phyloP scores from a whole-genome alignment of 371 early-diverging fungal species.

The Encephalitozoon cuniculi region DNA sequence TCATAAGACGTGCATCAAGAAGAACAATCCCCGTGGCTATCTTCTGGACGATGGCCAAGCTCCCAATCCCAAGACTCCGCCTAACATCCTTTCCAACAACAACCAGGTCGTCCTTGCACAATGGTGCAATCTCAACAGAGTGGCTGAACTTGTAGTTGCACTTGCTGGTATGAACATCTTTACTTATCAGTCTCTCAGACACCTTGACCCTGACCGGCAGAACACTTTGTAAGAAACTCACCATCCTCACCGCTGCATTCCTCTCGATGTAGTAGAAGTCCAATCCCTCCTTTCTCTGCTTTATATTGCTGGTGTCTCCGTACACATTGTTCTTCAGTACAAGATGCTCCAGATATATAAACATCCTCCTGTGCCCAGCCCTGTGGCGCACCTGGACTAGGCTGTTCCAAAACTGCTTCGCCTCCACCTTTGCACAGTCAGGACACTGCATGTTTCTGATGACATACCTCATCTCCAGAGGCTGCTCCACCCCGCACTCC shows the following conservation, averaged over 20 bases:
- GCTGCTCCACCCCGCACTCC: conserved; percentile 63
- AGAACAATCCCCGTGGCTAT: conserved; percentile 41
- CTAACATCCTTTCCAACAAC: conserved; percentile 26
- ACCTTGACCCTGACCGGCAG: conserved; percentile 71
- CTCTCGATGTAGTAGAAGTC: conserved; percentile 91
- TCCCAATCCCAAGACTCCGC: conserved; percentile 38
- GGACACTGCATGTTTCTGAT: conserved; percentile 85
- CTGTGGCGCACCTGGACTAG: conserved; percentile 96
- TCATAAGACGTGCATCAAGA: conserved; percentile 33
- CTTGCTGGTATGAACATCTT: conserved; percentile 81
- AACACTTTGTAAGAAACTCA: conserved; percentile 77
- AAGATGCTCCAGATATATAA: conserved; percentile 90
- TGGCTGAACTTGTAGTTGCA: conserved; percentile 89
- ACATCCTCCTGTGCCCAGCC: conserved; percentile 78
- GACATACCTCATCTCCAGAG: conserved; percentile 82
- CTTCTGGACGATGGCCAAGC: conserved; percentile 42
- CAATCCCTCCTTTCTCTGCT: conserved; percentile 86
- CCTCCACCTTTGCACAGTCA: conserved; percentile 89
- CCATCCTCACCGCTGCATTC: conserved; percentile 81
- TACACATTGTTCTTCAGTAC: conserved; percentile 92
- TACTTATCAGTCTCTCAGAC: conserved; percentile 85
- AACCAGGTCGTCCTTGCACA: conserved; percentile 92
- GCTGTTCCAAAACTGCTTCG: conserved; percentile 95
- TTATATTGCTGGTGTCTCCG: conserved; percentile 84
- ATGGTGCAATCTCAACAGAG: conserved; percentile 83